These are phyloP conservation scores for Citrus trifoliata DNA, from an alignment of 345 rosid species.

Conservation along the genomic window DNA sequence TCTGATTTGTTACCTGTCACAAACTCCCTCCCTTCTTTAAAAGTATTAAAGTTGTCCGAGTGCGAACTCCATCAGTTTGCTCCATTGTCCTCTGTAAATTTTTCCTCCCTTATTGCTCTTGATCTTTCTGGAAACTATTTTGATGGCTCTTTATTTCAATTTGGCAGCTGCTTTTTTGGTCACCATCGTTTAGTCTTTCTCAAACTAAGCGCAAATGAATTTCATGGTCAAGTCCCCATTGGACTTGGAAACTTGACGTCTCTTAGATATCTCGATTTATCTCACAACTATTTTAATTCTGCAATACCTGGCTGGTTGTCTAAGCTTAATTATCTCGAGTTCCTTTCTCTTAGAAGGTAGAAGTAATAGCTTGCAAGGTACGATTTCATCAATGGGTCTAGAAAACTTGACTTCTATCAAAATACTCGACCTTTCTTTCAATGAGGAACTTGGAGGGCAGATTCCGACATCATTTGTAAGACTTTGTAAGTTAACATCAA, in stretches of 20 bases:
- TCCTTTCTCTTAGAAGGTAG: background rate
- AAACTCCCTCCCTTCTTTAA: background rate
- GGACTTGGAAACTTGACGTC: background rate
- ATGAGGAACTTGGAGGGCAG: background rate
- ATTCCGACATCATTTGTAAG: background rate
- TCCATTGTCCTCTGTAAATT: background rate
- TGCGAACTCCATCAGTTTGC: background rate
- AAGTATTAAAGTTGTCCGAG: background rate
- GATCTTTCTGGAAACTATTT: background rate
- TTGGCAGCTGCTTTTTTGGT: background rate
- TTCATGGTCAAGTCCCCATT: background rate
- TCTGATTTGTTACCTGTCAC: background rate
- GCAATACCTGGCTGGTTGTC: too few relatives aligned
- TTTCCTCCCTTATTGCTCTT: background rate
- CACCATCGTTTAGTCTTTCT: background rate
- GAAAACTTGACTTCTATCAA: background rate
- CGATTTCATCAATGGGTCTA: background rate
- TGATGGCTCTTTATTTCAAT: background rate
- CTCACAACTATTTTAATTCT: background rate
- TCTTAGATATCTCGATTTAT: background rate
- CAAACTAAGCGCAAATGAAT: background rate
- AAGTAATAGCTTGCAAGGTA: background rate
- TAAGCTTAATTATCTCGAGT: background rate
- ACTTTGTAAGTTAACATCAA: background rate
- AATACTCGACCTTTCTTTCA: background rate